Evolutionary conservation across 345 rosid genomes (phyloP), one percentile per base, ranked within the genome.

Genomic region (Citrus inodora): DNA sequence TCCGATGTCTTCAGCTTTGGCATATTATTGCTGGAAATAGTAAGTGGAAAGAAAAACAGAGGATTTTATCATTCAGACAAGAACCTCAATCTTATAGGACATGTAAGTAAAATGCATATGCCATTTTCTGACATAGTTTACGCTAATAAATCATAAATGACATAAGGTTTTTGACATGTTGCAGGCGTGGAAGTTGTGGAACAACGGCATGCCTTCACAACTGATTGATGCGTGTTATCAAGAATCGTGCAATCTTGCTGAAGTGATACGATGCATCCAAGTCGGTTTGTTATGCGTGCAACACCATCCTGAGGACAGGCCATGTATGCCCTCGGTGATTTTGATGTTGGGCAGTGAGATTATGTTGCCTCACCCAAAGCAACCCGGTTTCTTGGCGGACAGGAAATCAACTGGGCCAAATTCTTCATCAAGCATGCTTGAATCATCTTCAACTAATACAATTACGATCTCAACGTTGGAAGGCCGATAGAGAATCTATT

Each of bases 1-100:
- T 87, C 89, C 0, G 87, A 87, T 79, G 86, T 85, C 27, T 85
- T 87, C 10, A 87, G 87, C 76, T 85, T 81, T 21, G 89, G 88
- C 9, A 75, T 85, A 24, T 66, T 87, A 22, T 13, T 87, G 71
- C 70, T 85, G 58, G 89, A 87, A 71, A 85, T 83, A 13, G 27
- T 87, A 9, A 85, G 81, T 25, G 87, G 89, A 13, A 76, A 65
- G 73, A 83, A 80, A 67, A 87, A 60, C 30, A 82, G 77, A 63
- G 83, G 89, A 3, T 69, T 87, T 17, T 81, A 76, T 61, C 83
- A 81, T 51, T 78, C 77, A 9, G 75, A 78, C 30, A 73, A 78
- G 19, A 71, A 46, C 69, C 75, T 46, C 9, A 80, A 70, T 38
- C 70, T 85, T 58, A 79, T 82, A 35, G 81, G 85, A 59, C 69